Conservation (phyloP, 495 filamentous ascomycete genomes). For the Xylaria castorea region DNA sequence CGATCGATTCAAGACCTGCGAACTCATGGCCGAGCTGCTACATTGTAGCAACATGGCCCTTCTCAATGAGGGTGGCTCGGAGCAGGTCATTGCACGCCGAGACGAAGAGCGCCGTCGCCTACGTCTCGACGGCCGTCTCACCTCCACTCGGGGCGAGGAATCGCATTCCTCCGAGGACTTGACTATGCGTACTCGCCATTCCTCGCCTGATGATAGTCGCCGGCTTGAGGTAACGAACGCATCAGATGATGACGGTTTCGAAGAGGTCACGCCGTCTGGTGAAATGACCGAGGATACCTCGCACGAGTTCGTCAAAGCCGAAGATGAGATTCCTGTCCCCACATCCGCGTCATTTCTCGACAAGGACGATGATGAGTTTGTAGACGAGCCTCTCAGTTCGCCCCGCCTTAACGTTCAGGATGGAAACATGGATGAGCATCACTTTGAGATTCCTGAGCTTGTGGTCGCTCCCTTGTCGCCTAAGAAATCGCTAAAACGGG, state of each 20-base stretch:
- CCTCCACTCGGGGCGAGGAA: constrained; percentile 45
- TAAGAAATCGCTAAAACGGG: constrained; percentile 41
- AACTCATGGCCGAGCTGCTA: constrained; percentile 96
- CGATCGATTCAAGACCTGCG: constrained; percentile 98
- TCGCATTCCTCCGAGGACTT: constrained; percentile 50
- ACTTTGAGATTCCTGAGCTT: constrained; percentile 53
- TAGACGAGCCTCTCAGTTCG: constrained; percentile 72
- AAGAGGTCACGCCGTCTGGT: constrained; percentile 79
- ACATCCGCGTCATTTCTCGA: constrained; percentile 52
- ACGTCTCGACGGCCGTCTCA: constrained; percentile 69
- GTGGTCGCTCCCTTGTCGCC: constrained; percentile 59
- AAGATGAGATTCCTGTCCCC: constrained; percentile 50
- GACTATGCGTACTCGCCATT: constrained; percentile 54
- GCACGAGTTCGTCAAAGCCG: constrained; percentile 56
- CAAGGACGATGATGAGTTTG: constrained; percentile 70
- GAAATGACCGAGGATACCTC: constrained; percentile 69
- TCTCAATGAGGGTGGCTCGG: constrained; percentile 90
- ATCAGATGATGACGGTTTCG: constrained; percentile 92
- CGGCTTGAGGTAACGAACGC: constrained; percentile 75
- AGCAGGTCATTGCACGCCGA: constrained; percentile 80
- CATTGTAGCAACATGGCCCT: constrained; percentile 99
- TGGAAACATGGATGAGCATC: constrained; percentile 43
- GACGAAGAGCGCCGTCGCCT: constrained; percentile 83
- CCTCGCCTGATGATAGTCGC: constrained; percentile 55
- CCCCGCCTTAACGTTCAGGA: constrained; percentile 57